Conservation (phyloP, 345 rosid genomes). For the Atalantia buxifolia region DNA sequence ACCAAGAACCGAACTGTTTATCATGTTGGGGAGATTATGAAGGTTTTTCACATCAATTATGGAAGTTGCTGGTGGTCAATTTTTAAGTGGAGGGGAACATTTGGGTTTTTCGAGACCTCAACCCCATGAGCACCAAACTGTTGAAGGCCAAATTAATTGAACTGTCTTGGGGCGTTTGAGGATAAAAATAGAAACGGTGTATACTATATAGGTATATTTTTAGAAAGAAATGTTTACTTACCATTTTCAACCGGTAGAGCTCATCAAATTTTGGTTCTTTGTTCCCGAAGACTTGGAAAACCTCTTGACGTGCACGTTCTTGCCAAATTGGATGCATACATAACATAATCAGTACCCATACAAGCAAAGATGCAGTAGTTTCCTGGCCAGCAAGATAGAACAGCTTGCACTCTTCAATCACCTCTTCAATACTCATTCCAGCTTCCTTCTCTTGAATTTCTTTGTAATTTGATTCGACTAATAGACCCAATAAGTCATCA, state of each 20-base stretch:
- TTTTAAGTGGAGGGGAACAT: too few species aligned
- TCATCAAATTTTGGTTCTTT: slow-evolving; percentile 38
- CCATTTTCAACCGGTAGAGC: slow-evolving; percentile 28
- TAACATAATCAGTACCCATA: slow-evolving; percentile 52
- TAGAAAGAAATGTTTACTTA: background rate
- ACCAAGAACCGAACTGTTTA: too few species aligned
- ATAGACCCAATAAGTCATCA: slow-evolving; percentile 42
- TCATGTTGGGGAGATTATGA: too few species aligned
- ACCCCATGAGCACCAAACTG: too few species aligned
- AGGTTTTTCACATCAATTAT: too few species aligned
- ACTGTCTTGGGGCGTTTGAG: too few species aligned
- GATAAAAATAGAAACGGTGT: too few species aligned
- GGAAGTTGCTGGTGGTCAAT: too few species aligned
- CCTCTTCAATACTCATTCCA: slow-evolving; percentile 40
- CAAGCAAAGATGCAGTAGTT: slow-evolving; percentile 44
- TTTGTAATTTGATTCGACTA: slow-evolving; percentile 35
- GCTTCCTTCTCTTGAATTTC: slow-evolving; percentile 28
- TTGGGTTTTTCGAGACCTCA: too few species aligned
- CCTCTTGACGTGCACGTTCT: slow-evolving; percentile 48
- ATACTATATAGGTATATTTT: too few species aligned
- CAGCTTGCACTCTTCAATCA: slow-evolving; percentile 61
- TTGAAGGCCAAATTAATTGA: too few species aligned
- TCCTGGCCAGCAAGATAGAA: slow-evolving; percentile 70
- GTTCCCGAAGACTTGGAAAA: slow-evolving; percentile 30
- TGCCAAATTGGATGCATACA: slow-evolving; percentile 61